Conservation (phyloP, 176 grass and related monocot genomes). For the Oryza rufipogon region DNA sequence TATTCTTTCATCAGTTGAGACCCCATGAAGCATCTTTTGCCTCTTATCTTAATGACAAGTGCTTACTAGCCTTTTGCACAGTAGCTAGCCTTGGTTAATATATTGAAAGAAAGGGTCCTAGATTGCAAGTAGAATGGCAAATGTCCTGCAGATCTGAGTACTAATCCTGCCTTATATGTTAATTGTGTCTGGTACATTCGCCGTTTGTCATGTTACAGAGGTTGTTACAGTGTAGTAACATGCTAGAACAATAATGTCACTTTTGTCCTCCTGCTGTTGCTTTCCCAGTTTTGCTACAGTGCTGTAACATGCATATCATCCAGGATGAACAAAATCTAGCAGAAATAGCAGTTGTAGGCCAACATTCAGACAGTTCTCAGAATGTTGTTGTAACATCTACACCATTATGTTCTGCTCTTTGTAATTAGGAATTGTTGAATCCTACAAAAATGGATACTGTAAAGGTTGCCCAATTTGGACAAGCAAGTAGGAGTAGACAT, state of each 20-base stretch:
- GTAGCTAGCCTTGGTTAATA: conserved; percentile 35
- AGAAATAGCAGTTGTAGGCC: neutral
- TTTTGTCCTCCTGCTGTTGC: neutral
- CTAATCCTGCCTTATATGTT: conserved; percentile 43
- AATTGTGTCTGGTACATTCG: conserved; percentile 41
- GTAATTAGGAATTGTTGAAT: neutral
- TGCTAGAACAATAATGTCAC: conserved; percentile 34
- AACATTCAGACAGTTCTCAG: conserved; percentile 12
- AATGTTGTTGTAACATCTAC: neutral
- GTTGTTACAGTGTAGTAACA: conserved; percentile 51
- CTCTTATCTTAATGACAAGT: conserved; percentile 69
- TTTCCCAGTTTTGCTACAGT: conserved; percentile 28
- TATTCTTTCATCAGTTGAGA: conserved; percentile 37
- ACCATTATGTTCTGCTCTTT: neutral
- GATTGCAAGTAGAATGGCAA: conserved; percentile 40
- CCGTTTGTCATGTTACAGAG: conserved; percentile 41
- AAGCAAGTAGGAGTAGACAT: neutral
- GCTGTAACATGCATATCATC: conserved; percentile 43
- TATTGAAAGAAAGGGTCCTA: conserved; percentile 40
- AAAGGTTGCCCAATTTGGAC: conserved; percentile 3
- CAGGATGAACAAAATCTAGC: conserved; percentile 31
- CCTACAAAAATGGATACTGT: neutral
- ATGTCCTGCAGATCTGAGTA: conserved; percentile 57
- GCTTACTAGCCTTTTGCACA: conserved; percentile 51
- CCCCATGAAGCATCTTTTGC: conserved; percentile 54